These are phyloP conservation scores for Rosa lucieae DNA, from an alignment of 306 rosid species.

Conservation along the genomic window DNA sequence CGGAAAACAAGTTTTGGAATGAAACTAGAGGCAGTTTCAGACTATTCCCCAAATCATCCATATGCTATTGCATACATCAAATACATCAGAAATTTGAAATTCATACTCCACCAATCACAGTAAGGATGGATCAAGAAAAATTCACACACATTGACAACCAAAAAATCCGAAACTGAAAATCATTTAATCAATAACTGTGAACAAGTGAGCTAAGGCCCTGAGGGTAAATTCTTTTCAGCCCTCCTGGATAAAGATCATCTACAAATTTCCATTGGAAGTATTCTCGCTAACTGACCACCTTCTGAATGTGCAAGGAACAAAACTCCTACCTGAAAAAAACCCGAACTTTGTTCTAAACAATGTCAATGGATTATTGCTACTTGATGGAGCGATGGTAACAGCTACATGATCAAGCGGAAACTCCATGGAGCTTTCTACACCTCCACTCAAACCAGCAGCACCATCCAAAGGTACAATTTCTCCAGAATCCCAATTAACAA, in stretches of 20 bases:
- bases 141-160: neutral
- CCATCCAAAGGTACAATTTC: constrained; percentile 50
- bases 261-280: constrained; percentile 31
- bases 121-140: neutral
- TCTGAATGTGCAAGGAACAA: constrained; percentile 54
- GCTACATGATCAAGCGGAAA: constrained; percentile 25
- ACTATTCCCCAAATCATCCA: neutral
- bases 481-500: constrained; percentile 57
- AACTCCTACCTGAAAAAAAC: constrained; percentile 45
- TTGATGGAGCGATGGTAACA: constrained; percentile 36
- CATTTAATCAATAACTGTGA: constrained; percentile 8
- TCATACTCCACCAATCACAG: neutral
- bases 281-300: constrained; percentile 45
- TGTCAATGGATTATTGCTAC: constrained; percentile 38
- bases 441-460: constrained; percentile 35
- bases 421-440: constrained; percentile 33
- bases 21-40: neutral
- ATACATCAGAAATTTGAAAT: neutral
- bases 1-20: neutral
- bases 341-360: constrained; percentile 51
- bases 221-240: constrained; percentile 9
- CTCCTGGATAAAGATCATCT: constrained; percentile 14
- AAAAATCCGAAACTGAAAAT: neutral
- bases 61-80: neutral
- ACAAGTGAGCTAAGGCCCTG: constrained; percentile 13